These are phyloP conservation scores for Grosmannia clavigera DNA, from an alignment of 2,329 filamentous ascomycete genomes.

Conservation along the genomic window DNA sequence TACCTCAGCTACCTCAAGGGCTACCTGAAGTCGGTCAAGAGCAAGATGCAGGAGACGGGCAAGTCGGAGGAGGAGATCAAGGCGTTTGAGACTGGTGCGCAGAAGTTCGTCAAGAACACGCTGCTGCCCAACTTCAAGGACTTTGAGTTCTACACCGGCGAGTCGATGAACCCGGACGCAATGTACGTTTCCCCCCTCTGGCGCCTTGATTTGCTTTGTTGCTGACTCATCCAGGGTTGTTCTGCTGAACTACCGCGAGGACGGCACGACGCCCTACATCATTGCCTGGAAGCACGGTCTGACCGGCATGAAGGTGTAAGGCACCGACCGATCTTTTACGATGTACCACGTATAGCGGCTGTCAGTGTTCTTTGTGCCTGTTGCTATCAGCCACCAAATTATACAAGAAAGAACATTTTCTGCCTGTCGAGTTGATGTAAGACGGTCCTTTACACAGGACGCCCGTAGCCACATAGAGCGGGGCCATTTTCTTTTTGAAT, in stretches of 20 bases:
- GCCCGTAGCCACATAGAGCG: too few species aligned
- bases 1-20: conserved; percentile 76
- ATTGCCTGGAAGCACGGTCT: conserved; percentile 94
- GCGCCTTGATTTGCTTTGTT: conserved; percentile 1
- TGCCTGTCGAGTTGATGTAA: not conserved
- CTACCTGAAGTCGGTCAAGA: conserved; percentile 88
- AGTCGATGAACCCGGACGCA: conserved; percentile 85
- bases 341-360: too few species aligned
- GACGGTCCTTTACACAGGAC: too few species aligned
- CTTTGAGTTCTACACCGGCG: conserved; percentile 87
- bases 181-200: conserved; percentile 52
- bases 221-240: conserved; percentile 48
- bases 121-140: conserved; percentile 82
- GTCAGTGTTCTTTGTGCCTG: not conserved
- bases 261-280: conserved; percentile 81
- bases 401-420: not conserved
- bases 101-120: conserved; percentile 66
- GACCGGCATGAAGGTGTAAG: conserved; percentile 80
- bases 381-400: not conserved
- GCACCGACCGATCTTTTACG: not conserved
- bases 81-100: conserved; percentile 68
- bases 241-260: conserved; percentile 95
- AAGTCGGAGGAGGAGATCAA: conserved; percentile 56
- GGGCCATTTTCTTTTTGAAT: too few species aligned
- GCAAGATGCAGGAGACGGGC: conserved; percentile 43